These are phyloP conservation scores for Scedosporium dehoogii DNA, from an alignment of 2,329 filamentous ascomycete species.

Conservation along the genomic window DNA sequence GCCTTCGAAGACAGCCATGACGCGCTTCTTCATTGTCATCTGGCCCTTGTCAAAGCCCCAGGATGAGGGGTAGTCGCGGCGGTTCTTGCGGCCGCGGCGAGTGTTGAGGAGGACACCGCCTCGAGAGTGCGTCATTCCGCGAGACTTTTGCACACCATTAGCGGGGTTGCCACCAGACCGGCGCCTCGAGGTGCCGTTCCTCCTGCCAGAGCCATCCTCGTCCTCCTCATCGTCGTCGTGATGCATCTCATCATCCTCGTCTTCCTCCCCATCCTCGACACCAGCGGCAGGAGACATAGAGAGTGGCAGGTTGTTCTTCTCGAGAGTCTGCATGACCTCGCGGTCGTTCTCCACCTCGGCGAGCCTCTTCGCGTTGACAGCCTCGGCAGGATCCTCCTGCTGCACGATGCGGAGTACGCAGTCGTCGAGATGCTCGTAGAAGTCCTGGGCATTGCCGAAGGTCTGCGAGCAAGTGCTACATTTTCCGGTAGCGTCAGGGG, in stretches of 20 bases:
- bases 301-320: conserved; percentile 50
- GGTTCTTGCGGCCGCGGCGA: conserved; percentile 72
- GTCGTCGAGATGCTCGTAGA: conserved; percentile 91
- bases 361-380: conserved; percentile 57
- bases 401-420: conserved; percentile 63
- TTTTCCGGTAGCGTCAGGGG: conserved; percentile 76
- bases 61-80: conserved; percentile 83
- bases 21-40: conserved; percentile 98
- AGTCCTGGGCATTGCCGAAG: conserved; percentile 90
- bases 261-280: conserved; percentile 42
- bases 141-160: conserved; percentile 54
- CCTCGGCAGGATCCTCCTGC: conserved; percentile 60
- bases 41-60: conserved; percentile 90
- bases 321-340: conserved; percentile 50
- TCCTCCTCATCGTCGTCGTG: conserved; percentile 49
- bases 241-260: conserved; percentile 35
- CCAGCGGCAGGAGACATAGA: conserved; percentile 27
- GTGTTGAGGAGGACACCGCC: conserved; percentile 54
- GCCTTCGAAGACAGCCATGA: conserved; percentile 87
- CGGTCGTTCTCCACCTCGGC: conserved; percentile 56
- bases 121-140: conserved; percentile 68
- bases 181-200: conserved; percentile 34
- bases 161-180: conserved; percentile 40
- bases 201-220: conserved; percentile 40
- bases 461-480: conserved; percentile 90